A percentile compares a stretch with the other conserved stretches of the same genome.
Conservation (phyloP, 345 rosid species). For the Clausena lansium region DNA sequence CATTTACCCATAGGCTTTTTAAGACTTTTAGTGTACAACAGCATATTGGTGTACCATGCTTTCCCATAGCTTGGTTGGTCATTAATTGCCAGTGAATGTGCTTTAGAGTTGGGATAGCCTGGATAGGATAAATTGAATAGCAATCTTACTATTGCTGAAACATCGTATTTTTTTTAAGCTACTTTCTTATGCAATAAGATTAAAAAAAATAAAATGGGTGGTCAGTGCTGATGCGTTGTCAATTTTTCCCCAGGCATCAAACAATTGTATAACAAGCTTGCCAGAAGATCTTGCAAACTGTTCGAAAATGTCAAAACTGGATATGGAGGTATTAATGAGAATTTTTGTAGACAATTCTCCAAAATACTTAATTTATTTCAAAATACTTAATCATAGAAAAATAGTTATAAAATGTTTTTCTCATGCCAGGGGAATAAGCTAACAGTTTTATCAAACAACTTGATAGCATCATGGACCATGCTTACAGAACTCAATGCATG, state of each 20-base stretch:
- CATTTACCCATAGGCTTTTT: not conserved
- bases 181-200: not conserved
- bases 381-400: not conserved
- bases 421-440: conserved; percentile 81
- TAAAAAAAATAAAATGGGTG: not conserved
- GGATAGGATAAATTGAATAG: not conserved
- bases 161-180: not conserved
- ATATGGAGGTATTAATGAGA: conserved; percentile 65
- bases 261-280: conserved; percentile 58
- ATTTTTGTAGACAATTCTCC: not conserved
- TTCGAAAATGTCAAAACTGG: conserved; percentile 66
- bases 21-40: not conserved
- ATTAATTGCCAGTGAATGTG: not conserved
- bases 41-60: not conserved
- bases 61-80: not conserved
- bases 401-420: not conserved
- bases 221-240: not conserved
- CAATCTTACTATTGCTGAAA: not conserved
- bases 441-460: conserved; percentile 44
- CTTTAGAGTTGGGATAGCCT: not conserved
- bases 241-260: conserved; percentile 59
- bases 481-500: conserved; percentile 84
- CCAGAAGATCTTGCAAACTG: conserved; percentile 76
- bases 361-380: not conserved
- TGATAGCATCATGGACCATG: conserved; percentile 70